Evolutionary conservation across 148 eudicot genomes (phyloP).

Genomic region (Linanthus parryae): DNA sequence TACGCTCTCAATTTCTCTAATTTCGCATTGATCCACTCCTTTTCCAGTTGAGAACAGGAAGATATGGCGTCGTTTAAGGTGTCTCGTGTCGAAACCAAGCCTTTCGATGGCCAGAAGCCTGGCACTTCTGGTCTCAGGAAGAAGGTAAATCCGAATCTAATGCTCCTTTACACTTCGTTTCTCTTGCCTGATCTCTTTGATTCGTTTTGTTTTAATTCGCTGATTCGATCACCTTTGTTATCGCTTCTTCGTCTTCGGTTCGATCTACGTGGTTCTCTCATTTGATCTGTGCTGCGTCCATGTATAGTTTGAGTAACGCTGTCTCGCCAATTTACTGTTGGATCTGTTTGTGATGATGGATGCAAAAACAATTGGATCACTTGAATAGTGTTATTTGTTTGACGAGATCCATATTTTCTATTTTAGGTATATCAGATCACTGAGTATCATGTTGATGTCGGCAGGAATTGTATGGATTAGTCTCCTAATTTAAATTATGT

Average conservation of each 20-base stretch:
- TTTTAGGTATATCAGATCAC: too few relatives aligned
- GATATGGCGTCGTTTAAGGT: constrained; percentile 70
- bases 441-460: too few relatives aligned
- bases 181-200: neutral
- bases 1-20: neutral
- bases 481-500: too few relatives aligned
- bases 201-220: neutral
- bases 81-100: constrained; percentile 50
- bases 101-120: constrained; percentile 83
- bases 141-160: constrained; percentile 28
- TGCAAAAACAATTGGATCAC: too few relatives aligned
- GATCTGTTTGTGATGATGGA: too few relatives aligned
- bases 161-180: neutral
- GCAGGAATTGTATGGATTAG: too few relatives aligned
- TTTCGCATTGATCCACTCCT: neutral
- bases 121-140: constrained; percentile 90
- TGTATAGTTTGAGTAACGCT: too few relatives aligned
- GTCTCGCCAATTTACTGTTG: too few relatives aligned
- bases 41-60: neutral
- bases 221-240: neutral
- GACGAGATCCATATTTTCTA: too few relatives aligned
- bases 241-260: neutral
- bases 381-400: too few relatives aligned
- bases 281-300: too few relatives aligned
- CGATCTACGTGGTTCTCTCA: neutral